Percentiles rank a stretch among this genome's conserved stretches.
Conservation (phyloP, 768 basidiomycete genomes). For the Suillus subluteus region DNA sequence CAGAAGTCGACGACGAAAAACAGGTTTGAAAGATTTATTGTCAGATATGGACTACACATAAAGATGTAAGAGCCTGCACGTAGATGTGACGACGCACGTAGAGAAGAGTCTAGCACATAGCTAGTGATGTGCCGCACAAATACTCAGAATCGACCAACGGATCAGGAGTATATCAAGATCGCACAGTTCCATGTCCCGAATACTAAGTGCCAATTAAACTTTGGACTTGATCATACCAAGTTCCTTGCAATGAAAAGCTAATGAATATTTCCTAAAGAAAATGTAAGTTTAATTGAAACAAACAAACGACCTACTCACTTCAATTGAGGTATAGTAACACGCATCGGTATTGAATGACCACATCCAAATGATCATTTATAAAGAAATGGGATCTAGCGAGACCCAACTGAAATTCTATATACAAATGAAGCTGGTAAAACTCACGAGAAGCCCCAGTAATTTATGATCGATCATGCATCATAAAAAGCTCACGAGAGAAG, state of each 20-base stretch:
- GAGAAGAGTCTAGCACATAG: neutral
- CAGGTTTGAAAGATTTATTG: conserved; percentile 2
- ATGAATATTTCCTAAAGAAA: neutral
- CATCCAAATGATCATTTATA: neutral
- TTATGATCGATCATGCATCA: neutral
- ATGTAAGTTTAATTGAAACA: neutral
- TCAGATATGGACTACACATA: neutral
- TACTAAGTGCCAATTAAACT: neutral
- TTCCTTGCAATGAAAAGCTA: neutral
- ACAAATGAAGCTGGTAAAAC: too few relatives aligned
- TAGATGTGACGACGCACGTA: conserved; percentile 4
- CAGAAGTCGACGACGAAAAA: neutral
- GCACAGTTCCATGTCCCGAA: neutral
- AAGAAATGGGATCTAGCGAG: neutral
- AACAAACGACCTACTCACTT: conserved; percentile 3
- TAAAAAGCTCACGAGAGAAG: neutral
- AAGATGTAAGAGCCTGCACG: neutral
- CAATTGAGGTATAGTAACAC: neutral
- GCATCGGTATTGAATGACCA: neutral
- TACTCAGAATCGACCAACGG: too few relatives aligned
- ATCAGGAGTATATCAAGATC: neutral
- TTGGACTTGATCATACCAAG: neutral
- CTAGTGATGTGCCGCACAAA: neutral
- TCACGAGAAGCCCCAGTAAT: neutral
- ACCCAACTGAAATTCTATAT: neutral